Evolutionary conservation across 2,329 filamentous ascomycete genomes (phyloP).

Genomic region (Falciphora oryzae): DNA sequence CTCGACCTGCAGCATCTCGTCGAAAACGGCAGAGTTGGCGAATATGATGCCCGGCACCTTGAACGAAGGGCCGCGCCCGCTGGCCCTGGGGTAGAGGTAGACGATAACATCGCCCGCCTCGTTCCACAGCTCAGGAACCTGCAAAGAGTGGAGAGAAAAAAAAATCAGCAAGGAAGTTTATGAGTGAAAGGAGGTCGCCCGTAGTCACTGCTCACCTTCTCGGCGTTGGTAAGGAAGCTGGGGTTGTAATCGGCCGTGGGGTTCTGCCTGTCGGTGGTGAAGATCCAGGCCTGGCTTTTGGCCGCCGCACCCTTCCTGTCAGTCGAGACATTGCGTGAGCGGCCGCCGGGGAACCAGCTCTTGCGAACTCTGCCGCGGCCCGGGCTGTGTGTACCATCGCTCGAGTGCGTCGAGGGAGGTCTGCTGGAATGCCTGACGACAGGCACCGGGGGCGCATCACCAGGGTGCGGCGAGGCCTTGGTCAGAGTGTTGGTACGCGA

Average conservation of each 20-base stretch:
- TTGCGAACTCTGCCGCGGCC: conserved; percentile 38
- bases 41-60: conserved; percentile 51
- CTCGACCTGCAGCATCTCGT: conserved; percentile 45
- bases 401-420: conserved; percentile 27
- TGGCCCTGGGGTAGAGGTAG: conserved; percentile 48
- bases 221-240: conserved; percentile 42
- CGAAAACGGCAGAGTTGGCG: conserved; percentile 48
- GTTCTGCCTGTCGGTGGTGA: conserved; percentile 38
- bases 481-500: conserved; percentile 25
- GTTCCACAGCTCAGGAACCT: conserved; percentile 64
- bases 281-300: conserved; percentile 42
- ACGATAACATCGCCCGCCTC: conserved; percentile 52
- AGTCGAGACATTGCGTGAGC: conserved; percentile 46
- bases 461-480: conserved; percentile 18
- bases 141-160: conserved; percentile 12
- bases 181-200: neutral
- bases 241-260: conserved; percentile 50
- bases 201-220: conserved; percentile 39
- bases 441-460: conserved; percentile 25
- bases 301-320: conserved; percentile 19
- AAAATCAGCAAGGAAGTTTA: conserved; percentile 1
- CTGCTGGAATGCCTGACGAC: conserved; percentile 18
- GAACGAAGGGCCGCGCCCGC: conserved; percentile 51
- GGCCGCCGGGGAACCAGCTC: conserved; percentile 48
- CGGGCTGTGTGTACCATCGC: conserved; percentile 38